A percentile compares a stretch with the other conserved stretches of the same genome.
phyloP scores from a whole-genome alignment of 495 filamentous ascomycete species.

The Apodospora peruviana region DNA sequence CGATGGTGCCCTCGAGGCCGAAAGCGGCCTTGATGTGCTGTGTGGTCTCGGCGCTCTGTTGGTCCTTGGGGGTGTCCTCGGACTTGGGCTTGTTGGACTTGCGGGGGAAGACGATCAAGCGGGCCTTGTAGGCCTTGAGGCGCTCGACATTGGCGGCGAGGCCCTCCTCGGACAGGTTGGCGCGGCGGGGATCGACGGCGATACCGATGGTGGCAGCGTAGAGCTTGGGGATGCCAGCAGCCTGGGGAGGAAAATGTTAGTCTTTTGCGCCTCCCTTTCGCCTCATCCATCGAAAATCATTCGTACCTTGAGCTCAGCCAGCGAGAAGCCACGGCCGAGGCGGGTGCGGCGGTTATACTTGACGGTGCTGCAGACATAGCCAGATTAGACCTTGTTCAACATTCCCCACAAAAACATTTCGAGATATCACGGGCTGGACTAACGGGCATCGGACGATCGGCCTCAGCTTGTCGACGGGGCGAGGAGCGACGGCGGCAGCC shows the following conservation, averaged over 20 bases:
- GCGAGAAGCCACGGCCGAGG: constrained; percentile 93
- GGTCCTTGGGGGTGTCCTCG: constrained; percentile 83
- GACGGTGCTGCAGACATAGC: constrained; percentile 43
- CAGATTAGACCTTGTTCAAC: background rate
- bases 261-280: background rate
- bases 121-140: constrained; percentile 89
- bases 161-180: constrained; percentile 91
- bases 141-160: constrained; percentile 91
- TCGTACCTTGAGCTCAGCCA: constrained; percentile 93
- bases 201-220: constrained; percentile 94
- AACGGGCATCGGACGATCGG: constrained; percentile 88
- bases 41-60: constrained; percentile 66
- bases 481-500: constrained; percentile 88
- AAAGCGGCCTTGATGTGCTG: constrained; percentile 50
- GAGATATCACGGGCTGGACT: constrained; percentile 11
- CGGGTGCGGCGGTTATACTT: constrained; percentile 99
- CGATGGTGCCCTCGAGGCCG: constrained; percentile 61
- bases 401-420: background rate
- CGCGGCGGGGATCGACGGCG: constrained; percentile 89
- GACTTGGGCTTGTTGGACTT: constrained; percentile 87
- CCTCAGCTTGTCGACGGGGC: constrained; percentile 93
- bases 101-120: constrained; percentile 96
- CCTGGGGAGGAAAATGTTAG: constrained; percentile 48
- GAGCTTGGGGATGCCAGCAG: constrained; percentile 91
- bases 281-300: background rate